Base-by-base conservation (phyloP, 345 rosid genomes). In the Murraya paniculata region DNA sequence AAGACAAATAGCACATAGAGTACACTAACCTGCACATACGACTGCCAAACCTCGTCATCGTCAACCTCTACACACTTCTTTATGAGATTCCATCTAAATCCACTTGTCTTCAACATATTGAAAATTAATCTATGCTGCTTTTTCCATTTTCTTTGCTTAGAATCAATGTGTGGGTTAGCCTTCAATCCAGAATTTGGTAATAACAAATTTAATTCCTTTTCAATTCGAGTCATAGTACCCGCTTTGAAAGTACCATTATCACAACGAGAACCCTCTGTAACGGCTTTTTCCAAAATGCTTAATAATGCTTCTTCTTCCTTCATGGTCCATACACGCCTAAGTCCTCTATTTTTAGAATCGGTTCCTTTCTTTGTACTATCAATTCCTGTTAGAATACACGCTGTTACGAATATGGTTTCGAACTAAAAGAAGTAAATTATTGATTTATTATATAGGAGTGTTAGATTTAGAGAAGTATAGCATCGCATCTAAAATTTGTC, bases 171-270 rank as follows among this genome's bases (percentile, higher is more conserved):
- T 30, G 68, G 68, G n/a, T 64, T 18, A 18, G 39, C 68, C 68
- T 64, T 64, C 24, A 64, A 64, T 25, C 68, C 68, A 31, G 38
- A 64, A 31, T 64, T 31, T 30, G 68, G 68, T 31, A 64, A 64
- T 16, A 30, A 2, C 68, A 64, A 31, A 31, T 31, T 64, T 64
- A 64, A 31, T 31, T 64, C 68, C 39, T 31, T 64, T 31, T 64
- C 68, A 31, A 31, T 64, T 31, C 19, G 68, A 5, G 8, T 30
- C 68, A 30, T 14, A 6, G 68, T 64, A 16, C 39, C 39, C 0
- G 68, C 68, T 31, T 64, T 64, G 68, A 64, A 64, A 64, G 68
- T 64, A 64, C 68, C 68, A 64, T 64, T 64, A 30, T 64, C 68
- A 31, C 68, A 64, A 30, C 68, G 68, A 64, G 10, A 35, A 64